These are phyloP conservation scores for Hagleromyces aurorensis DNA, from an alignment of 805 yeast species.

Conservation along the genomic window DNA sequence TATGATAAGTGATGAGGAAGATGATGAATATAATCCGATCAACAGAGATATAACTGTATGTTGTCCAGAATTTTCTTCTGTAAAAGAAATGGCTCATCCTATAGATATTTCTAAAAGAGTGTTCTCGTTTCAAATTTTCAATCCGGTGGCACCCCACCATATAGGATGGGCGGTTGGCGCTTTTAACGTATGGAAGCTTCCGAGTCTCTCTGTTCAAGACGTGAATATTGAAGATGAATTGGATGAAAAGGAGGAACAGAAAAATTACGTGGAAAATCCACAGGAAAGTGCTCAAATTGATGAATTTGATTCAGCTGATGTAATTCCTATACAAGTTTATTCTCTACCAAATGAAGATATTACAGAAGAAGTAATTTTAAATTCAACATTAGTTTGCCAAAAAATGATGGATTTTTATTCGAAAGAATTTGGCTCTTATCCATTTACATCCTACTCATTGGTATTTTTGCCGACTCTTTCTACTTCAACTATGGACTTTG, in stretches of 20 bases:
- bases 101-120: constrained; percentile 67
- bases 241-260: constrained; percentile 33
- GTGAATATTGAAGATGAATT: constrained; percentile 25
- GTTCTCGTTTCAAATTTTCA: constrained; percentile 62
- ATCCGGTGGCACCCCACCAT: constrained; percentile 89
- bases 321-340: constrained; percentile 54
- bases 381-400: constrained; percentile 68
- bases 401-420: constrained; percentile 77
- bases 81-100: constrained; percentile 67
- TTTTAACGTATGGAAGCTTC: constrained; percentile 47
- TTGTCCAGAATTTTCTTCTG: constrained; percentile 61
- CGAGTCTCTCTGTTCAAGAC: constrained; percentile 16
- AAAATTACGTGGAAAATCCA: constrained; percentile 18
- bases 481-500: constrained; percentile 49
- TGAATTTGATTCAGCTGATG: constrained; percentile 34
- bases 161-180: constrained; percentile 94
- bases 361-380: constrained; percentile 41
- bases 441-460: constrained; percentile 74
- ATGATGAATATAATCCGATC: constrained; percentile 19
- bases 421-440: constrained; percentile 87
- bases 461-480: constrained; percentile 60
- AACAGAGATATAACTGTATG: constrained; percentile 51
- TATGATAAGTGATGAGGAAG: constrained; percentile 33
- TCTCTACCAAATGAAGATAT: constrained; percentile 48
- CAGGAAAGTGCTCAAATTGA: constrained; percentile 22